phyloP scores from a whole-genome alignment of 176 grass and related monocot genomes.

The Aechmea fasciata region DNA sequence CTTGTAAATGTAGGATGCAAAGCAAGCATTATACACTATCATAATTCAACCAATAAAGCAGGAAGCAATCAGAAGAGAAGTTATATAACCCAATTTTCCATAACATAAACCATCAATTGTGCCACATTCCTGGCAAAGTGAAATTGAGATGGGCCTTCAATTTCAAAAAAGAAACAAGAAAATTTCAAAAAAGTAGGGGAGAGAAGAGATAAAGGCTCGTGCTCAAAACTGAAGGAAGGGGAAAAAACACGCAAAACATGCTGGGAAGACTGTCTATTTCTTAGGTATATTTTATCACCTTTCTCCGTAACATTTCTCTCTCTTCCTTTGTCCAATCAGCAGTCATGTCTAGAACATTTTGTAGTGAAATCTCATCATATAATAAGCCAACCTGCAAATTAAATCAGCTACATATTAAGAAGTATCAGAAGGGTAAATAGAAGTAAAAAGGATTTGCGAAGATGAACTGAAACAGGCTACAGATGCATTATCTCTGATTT shows the following conservation, averaged over 20 bases:
- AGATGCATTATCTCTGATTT: background rate
- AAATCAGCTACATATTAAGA: background rate
- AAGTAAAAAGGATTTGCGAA: background rate
- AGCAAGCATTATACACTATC: background rate
- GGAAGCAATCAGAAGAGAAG: slow-evolving; percentile 4
- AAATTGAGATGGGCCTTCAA: too few relatives aligned
- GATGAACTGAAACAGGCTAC: background rate
- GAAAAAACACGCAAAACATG: too few relatives aligned
- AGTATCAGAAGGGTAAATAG: background rate
- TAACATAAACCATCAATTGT: too few relatives aligned
- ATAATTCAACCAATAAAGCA: background rate
- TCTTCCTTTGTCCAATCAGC: slow-evolving; percentile 92
- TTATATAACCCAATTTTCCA: background rate
- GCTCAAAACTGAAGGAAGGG: too few relatives aligned
- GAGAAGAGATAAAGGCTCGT: too few relatives aligned
- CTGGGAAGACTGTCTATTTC: too few relatives aligned
- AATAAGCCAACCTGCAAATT: slow-evolving; percentile 64
- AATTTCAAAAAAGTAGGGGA: too few relatives aligned
- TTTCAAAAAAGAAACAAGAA: too few relatives aligned
- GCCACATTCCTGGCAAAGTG: too few relatives aligned
- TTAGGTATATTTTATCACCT: slow-evolving; percentile 28
- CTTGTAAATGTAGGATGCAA: background rate
- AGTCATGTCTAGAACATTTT: slow-evolving; percentile 78
- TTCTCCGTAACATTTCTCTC: slow-evolving; percentile 71
- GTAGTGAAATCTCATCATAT: slow-evolving; percentile 84